Evolutionary conservation across 495 filamentous ascomycete genomes (phyloP), one percentile per base, ranked within the genome.

Genomic region (Monascus purpureus): DNA sequence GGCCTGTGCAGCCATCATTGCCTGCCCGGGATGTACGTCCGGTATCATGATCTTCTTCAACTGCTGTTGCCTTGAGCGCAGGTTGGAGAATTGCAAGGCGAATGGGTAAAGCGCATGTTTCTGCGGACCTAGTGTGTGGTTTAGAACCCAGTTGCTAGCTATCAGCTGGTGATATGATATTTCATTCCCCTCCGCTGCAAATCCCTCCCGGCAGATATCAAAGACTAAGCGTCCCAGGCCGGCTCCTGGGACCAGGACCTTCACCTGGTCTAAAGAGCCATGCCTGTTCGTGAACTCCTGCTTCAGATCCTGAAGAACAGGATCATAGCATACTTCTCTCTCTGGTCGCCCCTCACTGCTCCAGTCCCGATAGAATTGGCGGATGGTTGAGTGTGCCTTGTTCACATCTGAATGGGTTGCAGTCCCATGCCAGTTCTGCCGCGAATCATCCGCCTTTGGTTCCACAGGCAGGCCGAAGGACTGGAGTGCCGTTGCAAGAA

Each of bases 301-400:
- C 3, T 56, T 50, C 13, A 95, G 59, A 18, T 73, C 75, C 13
- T 51, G 40, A 29, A 87, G 57, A 2, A 96, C 67, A 0, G 81
- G 83, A 1, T 58, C 63, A 50, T 85, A 88, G 52, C 77, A 86
- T 7, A 72, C 74, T 3, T 71, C 59, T 4, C 92, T 66, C 57
- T 99, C 90, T 0, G 49, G 33, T 13, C 50, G 54, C 2, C 88
- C 90, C 43, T 81, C 87, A 6, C 63, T 67, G 25, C 82, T 84
- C 90, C 90, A 99, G 51, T 99, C 90, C 4, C 90, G 81, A 48
- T 84, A 95, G 45, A 99, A 81, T 48, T 99, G 90, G 13, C 85
- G 68, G 30, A 99, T 63, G 5, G 84, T 94, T 31, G 81, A 88
- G 39, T 80, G 69, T 12, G 87, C 90, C 53, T 95, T 99, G 43